phyloP scores from a whole-genome alignment of 2,329 filamentous ascomycete species.

The Aspergillus niger region DNA sequence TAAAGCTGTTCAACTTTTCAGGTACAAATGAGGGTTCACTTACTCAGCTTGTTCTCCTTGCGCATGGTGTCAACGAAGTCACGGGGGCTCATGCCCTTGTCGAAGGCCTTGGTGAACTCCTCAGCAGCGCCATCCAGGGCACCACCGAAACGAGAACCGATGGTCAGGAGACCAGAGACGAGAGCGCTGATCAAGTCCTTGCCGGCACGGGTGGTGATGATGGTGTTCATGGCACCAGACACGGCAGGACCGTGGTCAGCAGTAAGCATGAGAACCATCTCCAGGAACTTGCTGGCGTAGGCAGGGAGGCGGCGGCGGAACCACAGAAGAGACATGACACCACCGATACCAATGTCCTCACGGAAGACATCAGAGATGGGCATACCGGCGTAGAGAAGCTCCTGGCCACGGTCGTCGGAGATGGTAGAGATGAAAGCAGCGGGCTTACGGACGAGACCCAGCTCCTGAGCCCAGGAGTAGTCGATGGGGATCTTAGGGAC shows the following conservation, averaged over 20 bases:
- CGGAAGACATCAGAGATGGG: constrained; percentile 99
- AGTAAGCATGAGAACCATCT: constrained; percentile 99
- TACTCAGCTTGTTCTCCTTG: constrained; percentile 99
- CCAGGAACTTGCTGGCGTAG: constrained; percentile 97
- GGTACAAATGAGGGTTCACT: constrained; percentile 32
- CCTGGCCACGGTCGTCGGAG: constrained; percentile 98
- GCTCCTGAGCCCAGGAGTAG: constrained; percentile 99
- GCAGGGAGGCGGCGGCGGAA: constrained; percentile 96
- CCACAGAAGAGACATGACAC: constrained; percentile 99
- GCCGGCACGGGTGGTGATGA: constrained; percentile 98
- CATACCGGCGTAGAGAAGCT: constrained; percentile 98
- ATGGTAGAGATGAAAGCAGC: constrained; percentile 99
- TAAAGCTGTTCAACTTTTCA: constrained; percentile 2
- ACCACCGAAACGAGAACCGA: constrained; percentile 97
- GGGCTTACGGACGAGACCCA: constrained; percentile 98
- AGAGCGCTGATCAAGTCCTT: constrained; percentile 97
- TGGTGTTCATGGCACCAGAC: constrained; percentile 99
- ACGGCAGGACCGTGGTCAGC: constrained; percentile 98
- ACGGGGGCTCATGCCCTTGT: constrained; percentile 96
- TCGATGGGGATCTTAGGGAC: constrained; percentile 99
- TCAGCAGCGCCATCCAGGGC: constrained; percentile 96
- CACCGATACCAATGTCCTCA: constrained; percentile 98
- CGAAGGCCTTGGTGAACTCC: constrained; percentile 97
- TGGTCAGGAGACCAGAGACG: constrained; percentile 95
- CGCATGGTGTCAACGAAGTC: constrained; percentile 99